Evolutionary conservation across 2,329 filamentous ascomycete genomes (phyloP).

Genomic region (Exophiala bonariae): DNA sequence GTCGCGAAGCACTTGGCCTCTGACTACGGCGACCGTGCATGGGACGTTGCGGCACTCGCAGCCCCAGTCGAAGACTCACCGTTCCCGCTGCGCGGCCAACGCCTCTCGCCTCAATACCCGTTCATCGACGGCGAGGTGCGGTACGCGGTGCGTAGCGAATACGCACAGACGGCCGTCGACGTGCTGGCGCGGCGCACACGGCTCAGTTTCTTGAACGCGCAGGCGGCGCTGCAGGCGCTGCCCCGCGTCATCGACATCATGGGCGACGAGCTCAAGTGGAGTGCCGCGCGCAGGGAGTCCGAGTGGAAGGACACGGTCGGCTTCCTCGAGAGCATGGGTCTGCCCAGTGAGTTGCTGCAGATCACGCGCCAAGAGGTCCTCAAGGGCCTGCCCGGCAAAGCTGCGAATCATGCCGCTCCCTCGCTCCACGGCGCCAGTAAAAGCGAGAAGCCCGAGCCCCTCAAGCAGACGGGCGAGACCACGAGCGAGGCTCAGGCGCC

Average conservation of each 20-base stretch:
- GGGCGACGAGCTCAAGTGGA: conserved; percentile 80
- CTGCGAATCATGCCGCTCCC: conserved; percentile 6
- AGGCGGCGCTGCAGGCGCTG: conserved; percentile 82
- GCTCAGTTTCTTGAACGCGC: conserved; percentile 86
- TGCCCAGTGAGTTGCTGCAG: conserved; percentile 55
- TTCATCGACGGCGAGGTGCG: conserved; percentile 91
- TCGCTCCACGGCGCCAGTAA: conserved; percentile 10
- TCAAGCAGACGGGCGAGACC: neutral
- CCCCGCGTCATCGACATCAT: conserved; percentile 87
- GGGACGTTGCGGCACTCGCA: conserved; percentile 82
- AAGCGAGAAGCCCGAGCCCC: neutral
- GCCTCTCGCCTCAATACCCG: conserved; percentile 80
- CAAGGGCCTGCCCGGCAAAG: conserved; percentile 4
- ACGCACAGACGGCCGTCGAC: conserved; percentile 86
- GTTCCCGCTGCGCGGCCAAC: conserved; percentile 79
- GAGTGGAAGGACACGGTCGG: conserved; percentile 74
- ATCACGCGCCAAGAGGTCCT: conserved; percentile 57
- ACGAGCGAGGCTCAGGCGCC: neutral
- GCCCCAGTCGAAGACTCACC: conserved; percentile 67
- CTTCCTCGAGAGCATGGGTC: conserved; percentile 63
- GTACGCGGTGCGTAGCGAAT: conserved; percentile 85
- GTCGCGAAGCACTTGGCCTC: conserved; percentile 84
- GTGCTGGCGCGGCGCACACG: conserved; percentile 82
- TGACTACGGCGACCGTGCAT: conserved; percentile 89
- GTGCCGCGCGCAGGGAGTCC: conserved; percentile 65